Evolutionary conservation across 1,284 basidiomycete genomes (phyloP).

Genomic region (Stereum hirsutum): DNA sequence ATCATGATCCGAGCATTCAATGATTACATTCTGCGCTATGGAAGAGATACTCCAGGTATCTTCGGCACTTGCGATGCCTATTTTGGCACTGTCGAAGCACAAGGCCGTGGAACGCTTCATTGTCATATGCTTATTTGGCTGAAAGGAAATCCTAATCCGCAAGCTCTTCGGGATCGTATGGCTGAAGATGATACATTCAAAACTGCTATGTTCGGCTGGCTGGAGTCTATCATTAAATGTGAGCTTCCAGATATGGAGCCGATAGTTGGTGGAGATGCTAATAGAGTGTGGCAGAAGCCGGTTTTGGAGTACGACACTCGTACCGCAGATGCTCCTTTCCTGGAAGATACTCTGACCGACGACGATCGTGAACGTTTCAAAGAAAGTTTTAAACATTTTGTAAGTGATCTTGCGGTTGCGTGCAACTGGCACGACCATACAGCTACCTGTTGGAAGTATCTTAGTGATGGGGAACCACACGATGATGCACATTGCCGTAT

Average conservation of each 20-base stretch:
- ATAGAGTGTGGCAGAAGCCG: background rate
- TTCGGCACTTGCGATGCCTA: conserved; percentile 19
- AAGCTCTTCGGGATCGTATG: conserved; percentile 8
- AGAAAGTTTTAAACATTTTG: background rate
- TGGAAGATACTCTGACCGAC: background rate
- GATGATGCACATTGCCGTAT: conserved; percentile 9
- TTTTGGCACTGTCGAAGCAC: conserved; percentile 19
- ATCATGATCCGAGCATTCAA: conserved; percentile 12
- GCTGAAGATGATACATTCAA: background rate
- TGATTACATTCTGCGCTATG: conserved; percentile 7
- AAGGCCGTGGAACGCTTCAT: conserved; percentile 16
- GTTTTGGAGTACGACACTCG: background rate
- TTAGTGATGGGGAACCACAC: conserved; percentile 3
- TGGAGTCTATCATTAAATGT: conserved; percentile 9
- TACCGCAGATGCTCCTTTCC: background rate
- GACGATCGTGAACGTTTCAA: background rate
- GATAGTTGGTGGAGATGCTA: background rate
- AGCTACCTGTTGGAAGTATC: conserved; percentile 8
- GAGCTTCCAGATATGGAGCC: conserved; percentile 7
- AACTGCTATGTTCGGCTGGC: conserved; percentile 5
- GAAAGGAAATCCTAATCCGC: conserved; percentile 9
- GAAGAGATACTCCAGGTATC: background rate
- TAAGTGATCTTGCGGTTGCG: conserved; percentile 2
- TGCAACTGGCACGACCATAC: conserved; percentile 8
- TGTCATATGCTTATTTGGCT: conserved; percentile 19